Evolutionary conservation across 2,329 filamentous ascomycete genomes (phyloP), one percentile per base, ranked within the genome.

Genomic region (Ophiostoma fasciatum): DNA sequence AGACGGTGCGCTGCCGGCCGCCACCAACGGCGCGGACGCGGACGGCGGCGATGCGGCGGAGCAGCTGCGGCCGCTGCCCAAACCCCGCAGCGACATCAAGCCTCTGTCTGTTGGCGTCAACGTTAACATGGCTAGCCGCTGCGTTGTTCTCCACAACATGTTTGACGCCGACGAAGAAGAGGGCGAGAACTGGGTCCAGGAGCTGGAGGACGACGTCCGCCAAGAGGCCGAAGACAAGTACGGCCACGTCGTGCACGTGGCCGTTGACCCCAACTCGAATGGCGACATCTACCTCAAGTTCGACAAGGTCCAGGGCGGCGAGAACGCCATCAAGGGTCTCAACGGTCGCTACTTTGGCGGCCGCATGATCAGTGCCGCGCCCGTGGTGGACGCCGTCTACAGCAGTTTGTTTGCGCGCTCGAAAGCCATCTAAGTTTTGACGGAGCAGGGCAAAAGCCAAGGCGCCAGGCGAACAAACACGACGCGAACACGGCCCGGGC

Each of bases 261-360:
- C 85, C 49, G 72, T 94, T 60, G 88, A 96, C 65, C 76, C 82
- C 47, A 92, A 93, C 62, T 90, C 85, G 32, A 75, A 82, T 58
- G 90, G 90, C 60, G 90, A 98, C 56, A 88, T 98, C 50, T 98
- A 94, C 60, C 77, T 98, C 58, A 98, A 98, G 60, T 98, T 98
- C 63, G 85, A 94, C 61, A 81, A 84, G 52, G 82, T 96, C 44
- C 76, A 87, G 57, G 88, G 88, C 49, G 88, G 88, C 55, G 84
- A 94, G 61, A 96, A 94, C 56, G 90, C 90, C 50, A 92, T 96
- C 62, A 92, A 93, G 58, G 90, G 90, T 53, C 74, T 98, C 44
- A 96, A 98, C 59, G 90, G 90, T 53, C 79, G 90, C 55, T 94
- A 82, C 60, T 98, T 98, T 60, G 90, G 84, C 54, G 83, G 83